Evolutionary conservation across 2,329 filamentous ascomycete species (phyloP), one percentile per base, ranked within the genome.

Genomic region (Didymella sp.): DNA sequence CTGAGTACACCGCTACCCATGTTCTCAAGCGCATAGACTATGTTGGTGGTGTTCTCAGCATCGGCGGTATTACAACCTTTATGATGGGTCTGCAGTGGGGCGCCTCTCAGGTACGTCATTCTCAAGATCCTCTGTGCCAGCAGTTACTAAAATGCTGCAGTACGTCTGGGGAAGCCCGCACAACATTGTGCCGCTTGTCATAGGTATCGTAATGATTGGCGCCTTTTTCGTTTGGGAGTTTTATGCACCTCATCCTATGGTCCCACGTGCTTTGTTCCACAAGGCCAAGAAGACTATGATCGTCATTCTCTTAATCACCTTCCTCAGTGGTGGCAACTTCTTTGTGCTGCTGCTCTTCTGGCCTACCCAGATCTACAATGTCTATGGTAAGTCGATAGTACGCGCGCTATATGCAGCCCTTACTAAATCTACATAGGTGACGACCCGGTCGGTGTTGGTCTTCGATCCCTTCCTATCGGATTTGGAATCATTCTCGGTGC

Each of bases 381-480:
- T 74, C 24, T 76, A 74, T 37, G 72, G 71, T 67, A 47, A 58
- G 61, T 31, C 11, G 2, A 27, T 3, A 6, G 7, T 8, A 11
- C 4, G 0, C 2, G 9, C 2, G 15, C 4, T 43, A 1, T 33
- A 15, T 12, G 31, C n/a, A 42, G 4, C 15, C 13, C 19, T n/a
- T 31, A 19, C 48, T 49, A 22, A 52, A 13, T n/a, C 35, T 6
- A 8, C 22, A n/a, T 6, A 71, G 69, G 70, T 24, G 84, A 89
- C 61, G 84, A 89, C 60, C 86, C 87, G 0, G 72, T 87, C 17
- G 81, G 79, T 21, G 82, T 89, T 51, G 88, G 88, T n/a, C 75
- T 90, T 56, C 82, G 87, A 55, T 85, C 85, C 37, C 73, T 90
- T 6, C 87, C 87, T 1, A 81, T 89, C 59, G 87, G 85, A 2